Evolutionary conservation across 805 yeast species (phyloP).

Genomic region (Starmerella bacillaris): DNA sequence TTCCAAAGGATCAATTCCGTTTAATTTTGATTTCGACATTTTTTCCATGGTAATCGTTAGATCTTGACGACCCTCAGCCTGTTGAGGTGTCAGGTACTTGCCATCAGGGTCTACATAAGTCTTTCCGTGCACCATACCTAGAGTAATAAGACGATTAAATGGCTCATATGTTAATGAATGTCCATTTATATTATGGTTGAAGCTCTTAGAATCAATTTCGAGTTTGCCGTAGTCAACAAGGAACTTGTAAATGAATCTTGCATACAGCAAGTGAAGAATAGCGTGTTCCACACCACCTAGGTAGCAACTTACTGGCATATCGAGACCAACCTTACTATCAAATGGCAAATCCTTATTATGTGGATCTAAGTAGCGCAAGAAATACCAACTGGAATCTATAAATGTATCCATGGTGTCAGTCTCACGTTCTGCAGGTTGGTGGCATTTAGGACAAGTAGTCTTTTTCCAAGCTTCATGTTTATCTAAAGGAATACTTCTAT

Average conservation of each 20-base stretch:
- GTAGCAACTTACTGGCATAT: constrained; percentile 76
- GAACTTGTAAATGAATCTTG: constrained; percentile 74
- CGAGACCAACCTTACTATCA: constrained; percentile 30
- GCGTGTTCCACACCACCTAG: constrained; percentile 97
- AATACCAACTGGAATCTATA: constrained; percentile 96
- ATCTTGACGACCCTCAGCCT: constrained; percentile 28
- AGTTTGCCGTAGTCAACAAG: constrained; percentile 48
- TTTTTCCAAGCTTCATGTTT: constrained; percentile 50
- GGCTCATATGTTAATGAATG: constrained; percentile 53
- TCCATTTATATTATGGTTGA: no score
- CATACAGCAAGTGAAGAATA: constrained; percentile 70
- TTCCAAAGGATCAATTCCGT: constrained; percentile 78
- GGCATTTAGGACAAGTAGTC: constrained; percentile 65
- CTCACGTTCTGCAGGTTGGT: constrained; percentile 55
- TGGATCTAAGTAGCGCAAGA: constrained; percentile 65
- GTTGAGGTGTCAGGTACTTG: constrained; percentile 60
- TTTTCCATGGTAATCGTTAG: constrained; percentile 59
- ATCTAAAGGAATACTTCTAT: constrained; percentile 46
- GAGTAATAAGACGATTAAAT: constrained; percentile 60
- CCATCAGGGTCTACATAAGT: constrained; percentile 55
- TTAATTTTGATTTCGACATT: constrained; percentile 91
- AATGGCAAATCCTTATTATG: constrained; percentile 42
- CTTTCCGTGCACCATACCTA: constrained; percentile 95
- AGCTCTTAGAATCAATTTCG: constrained; percentile 22
- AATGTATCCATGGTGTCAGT: constrained; percentile 98